A percentile compares a stretch with the other conserved stretches of the same genome.
phyloP scores from a whole-genome alignment of 2,329 filamentous ascomycete genomes.

The Seiridium unicorne region DNA sequence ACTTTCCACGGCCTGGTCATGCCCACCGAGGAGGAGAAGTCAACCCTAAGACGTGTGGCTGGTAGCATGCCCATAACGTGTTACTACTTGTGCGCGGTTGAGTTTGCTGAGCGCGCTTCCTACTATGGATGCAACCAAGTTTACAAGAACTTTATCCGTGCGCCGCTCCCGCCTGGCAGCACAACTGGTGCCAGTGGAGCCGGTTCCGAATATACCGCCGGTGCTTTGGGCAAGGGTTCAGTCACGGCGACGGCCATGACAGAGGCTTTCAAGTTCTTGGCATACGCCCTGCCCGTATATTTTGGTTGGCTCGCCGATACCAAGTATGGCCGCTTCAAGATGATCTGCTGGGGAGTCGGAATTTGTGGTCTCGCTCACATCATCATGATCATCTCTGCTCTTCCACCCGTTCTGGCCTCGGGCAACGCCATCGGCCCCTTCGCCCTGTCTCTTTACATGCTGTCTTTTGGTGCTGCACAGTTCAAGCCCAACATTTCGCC shows the following conservation, averaged over 20 bases:
- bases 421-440: conserved; percentile 50
- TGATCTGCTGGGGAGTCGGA: conserved; percentile 11
- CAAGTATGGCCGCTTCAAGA: conserved; percentile 33
- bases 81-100: conserved; percentile 47
- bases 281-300: conserved; percentile 44
- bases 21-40: conserved; percentile 45
- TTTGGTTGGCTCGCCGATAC: conserved; percentile 39
- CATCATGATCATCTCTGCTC: conserved; percentile 31
- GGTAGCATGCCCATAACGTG: conserved; percentile 39
- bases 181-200: conserved; percentile 26
- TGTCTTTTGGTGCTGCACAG: conserved; percentile 58
- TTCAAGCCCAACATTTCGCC: conserved; percentile 75
- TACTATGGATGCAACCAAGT: conserved; percentile 48
- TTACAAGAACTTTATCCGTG: conserved; percentile 55
- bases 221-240: conserved; percentile 47
- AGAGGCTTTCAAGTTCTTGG: conserved; percentile 43
- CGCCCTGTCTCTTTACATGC: conserved; percentile 58
- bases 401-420: conserved; percentile 37
- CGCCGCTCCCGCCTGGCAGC: conserved; percentile 40
- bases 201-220: conserved; percentile 35
- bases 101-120: conserved; percentile 49
- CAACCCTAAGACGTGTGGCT: conserved; percentile 43
- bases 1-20: conserved; percentile 26
- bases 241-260: conserved; percentile 44
- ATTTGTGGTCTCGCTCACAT: conserved; percentile 14